Conservation (phyloP, 495 filamentous ascomycete species). For the Parathielavia hyrcaniae region DNA sequence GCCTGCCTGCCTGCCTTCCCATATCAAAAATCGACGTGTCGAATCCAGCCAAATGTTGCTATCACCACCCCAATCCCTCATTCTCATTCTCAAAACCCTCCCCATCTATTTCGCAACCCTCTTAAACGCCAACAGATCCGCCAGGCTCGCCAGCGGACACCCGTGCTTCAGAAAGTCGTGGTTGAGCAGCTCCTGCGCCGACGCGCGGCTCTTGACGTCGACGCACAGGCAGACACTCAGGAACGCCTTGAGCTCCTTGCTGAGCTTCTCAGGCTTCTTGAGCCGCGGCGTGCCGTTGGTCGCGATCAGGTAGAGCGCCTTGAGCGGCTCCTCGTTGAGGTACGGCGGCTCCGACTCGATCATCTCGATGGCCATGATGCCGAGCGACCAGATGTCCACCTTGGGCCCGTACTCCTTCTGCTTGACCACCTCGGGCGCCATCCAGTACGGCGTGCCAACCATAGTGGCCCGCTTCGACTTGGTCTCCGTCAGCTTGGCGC, state of each 20-base stretch:
- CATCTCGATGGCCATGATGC: constrained; percentile 99
- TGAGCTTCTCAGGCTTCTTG: constrained; percentile 95
- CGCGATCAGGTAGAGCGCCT: constrained; percentile 93
- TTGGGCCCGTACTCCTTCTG: constrained; percentile 98
- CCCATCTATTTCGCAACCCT: constrained; percentile 43
- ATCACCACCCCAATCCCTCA: background rate
- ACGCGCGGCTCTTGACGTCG: constrained; percentile 89
- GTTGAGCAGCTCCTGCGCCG: constrained; percentile 74
- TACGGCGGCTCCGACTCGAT: constrained; percentile 98
- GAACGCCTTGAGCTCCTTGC: constrained; percentile 94
- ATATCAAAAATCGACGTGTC: background rate
- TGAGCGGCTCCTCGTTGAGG: constrained; percentile 94
- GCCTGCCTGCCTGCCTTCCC: background rate
- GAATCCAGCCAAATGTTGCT: background rate
- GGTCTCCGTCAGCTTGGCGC: constrained; percentile 93
- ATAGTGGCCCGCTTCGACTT: constrained; percentile 97
- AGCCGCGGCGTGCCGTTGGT: constrained; percentile 94
- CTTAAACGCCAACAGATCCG: constrained; percentile 77
- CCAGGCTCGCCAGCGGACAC: constrained; percentile 72
- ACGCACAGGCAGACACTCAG: constrained; percentile 92
- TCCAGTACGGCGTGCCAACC: constrained; percentile 99
- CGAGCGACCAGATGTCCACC: constrained; percentile 97
- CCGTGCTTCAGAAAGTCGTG: constrained; percentile 74
- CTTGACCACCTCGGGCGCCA: constrained; percentile 98
- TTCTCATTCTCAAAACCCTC: background rate